Percentiles rank a stretch among this genome's conserved stretches.
These are phyloP conservation scores for Actinomortierella wolfii DNA, from an alignment of 371 early-diverging fungal genomes.

Conservation along the genomic window DNA sequence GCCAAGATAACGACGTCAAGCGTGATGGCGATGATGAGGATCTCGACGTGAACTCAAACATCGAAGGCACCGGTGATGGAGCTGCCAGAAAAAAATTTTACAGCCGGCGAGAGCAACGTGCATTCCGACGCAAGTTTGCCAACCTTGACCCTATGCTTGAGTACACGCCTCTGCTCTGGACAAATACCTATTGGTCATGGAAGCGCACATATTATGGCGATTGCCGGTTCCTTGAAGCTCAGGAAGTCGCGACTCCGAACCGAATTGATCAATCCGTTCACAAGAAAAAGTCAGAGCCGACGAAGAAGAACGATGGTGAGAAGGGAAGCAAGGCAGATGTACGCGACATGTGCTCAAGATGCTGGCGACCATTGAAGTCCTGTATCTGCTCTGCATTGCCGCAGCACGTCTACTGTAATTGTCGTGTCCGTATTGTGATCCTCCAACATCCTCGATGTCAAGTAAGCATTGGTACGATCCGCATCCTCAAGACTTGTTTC, in stretches of 20 bases:
- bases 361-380: slow-evolving; percentile 39
- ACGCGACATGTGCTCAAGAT: slow-evolving; percentile 31
- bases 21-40: background rate
- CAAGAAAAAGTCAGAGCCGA: background rate
- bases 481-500: slow-evolving; percentile 40
- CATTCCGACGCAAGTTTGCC: slow-evolving; percentile 30
- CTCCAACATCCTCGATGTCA: slow-evolving; percentile 47
- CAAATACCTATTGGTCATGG: slow-evolving; percentile 45
- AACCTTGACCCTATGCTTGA: slow-evolving; percentile 28
- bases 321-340: slow-evolving; percentile 20
- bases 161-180: slow-evolving; percentile 38
- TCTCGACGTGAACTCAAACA: background rate
- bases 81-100: slow-evolving; percentile 26
- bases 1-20: background rate
- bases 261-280: slow-evolving; percentile 24
- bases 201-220: slow-evolving; percentile 42
- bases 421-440: slow-evolving; percentile 41
- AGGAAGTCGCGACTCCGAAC: slow-evolving; percentile 31
- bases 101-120: slow-evolving; percentile 35
- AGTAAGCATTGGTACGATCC: slow-evolving; percentile 46
- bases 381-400: slow-evolving; percentile 43
- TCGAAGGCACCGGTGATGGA: background rate
- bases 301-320: slow-evolving; percentile 12
- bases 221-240: slow-evolving; percentile 29
- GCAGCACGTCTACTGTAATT: slow-evolving; percentile 42